Evolutionary conservation across 345 rosid species (phyloP).

Genomic region (Microthlaspi erraticum): DNA sequence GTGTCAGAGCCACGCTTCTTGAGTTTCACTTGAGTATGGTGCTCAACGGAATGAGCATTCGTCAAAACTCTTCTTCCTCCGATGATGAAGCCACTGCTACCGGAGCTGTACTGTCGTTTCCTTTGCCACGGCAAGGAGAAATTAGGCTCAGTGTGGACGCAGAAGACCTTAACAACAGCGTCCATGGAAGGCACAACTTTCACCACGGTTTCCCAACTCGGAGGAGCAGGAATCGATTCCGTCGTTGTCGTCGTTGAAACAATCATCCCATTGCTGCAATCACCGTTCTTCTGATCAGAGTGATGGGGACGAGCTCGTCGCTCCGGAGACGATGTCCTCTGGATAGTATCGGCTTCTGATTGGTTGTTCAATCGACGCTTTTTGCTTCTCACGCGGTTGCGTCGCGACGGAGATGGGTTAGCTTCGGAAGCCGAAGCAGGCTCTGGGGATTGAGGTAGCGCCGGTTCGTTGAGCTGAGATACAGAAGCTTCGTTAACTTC

Average conservation of each 20-base stretch:
- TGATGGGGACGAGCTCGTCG: constrained; percentile 42
- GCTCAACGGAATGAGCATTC: constrained; percentile 94
- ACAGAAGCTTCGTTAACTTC: constrained; percentile 36
- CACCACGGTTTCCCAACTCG: constrained; percentile 71
- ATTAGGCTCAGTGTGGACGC: constrained; percentile 93
- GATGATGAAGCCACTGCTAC: constrained; percentile 82
- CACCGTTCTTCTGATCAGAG: constrained; percentile 41
- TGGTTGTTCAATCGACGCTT: constrained; percentile 46
- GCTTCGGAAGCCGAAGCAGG: constrained; percentile 41
- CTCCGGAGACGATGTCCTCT: constrained; percentile 41
- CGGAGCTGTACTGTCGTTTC: constrained; percentile 85
- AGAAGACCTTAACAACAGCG: constrained; percentile 90
- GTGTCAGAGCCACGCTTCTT: constrained; percentile 93
- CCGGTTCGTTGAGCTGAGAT: constrained; percentile 39
- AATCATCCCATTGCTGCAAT: constrained; percentile 43
- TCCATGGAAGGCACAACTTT: constrained; percentile 86
- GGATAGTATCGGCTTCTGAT: constrained; percentile 35
- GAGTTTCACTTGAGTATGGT: constrained; percentile 88
- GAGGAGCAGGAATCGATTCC: constrained; percentile 49
- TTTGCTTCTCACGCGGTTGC: constrained; percentile 56
- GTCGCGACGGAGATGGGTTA: constrained; percentile 49
- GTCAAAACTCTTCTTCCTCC: constrained; percentile 81
- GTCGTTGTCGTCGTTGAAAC: background rate
- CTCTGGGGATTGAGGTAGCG: constrained; percentile 38
- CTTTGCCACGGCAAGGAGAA: constrained; percentile 94